These are phyloP conservation scores for Lentinula aciculospora DNA, from an alignment of 768 basidiomycete species.

Conservation along the genomic window DNA sequence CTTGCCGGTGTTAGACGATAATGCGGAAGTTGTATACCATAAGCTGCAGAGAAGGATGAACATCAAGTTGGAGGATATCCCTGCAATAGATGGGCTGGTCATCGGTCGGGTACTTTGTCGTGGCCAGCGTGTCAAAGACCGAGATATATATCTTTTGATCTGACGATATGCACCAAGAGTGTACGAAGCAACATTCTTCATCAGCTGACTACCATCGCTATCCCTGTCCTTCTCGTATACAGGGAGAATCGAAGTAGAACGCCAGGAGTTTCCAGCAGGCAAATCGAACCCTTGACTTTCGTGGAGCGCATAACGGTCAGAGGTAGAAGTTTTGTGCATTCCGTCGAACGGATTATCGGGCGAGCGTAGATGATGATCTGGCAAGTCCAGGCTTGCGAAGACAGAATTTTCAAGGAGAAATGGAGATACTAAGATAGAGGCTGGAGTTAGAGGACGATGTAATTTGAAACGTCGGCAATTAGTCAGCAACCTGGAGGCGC, in stretches of 20 bases:
- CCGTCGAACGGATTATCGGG: conserved; percentile 21
- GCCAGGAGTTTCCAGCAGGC: conserved; percentile 19
- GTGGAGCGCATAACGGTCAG: conserved; percentile 8
- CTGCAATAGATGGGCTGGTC: conserved; percentile 11
- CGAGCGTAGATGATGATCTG: not conserved
- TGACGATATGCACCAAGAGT: not conserved
- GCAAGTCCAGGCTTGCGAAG: conserved; percentile 3
- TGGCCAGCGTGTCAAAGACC: conserved; percentile 1
- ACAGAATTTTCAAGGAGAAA: not conserved
- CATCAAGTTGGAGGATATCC: conserved; percentile 27
- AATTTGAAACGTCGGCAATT: not conserved
- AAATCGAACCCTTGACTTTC: conserved; percentile 20
- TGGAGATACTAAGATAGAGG: not conserved
- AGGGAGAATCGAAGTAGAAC: conserved; percentile 16
- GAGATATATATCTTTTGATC: conserved; percentile 7
- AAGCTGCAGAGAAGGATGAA: conserved; percentile 82
- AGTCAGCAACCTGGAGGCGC: too few relatives aligned
- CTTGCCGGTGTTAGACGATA: conserved; percentile 97
- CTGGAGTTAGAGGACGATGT: not conserved
- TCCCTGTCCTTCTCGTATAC: not conserved
- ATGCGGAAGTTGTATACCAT: conserved; percentile 91
- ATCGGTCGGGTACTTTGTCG: conserved; percentile 14
- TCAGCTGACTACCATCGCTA: conserved; percentile 8
- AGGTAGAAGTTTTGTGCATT: conserved; percentile 20
- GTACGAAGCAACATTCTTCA: not conserved